Conservation (phyloP, 2,329 filamentous ascomycete genomes). For the Venturia aucupariae region DNA sequence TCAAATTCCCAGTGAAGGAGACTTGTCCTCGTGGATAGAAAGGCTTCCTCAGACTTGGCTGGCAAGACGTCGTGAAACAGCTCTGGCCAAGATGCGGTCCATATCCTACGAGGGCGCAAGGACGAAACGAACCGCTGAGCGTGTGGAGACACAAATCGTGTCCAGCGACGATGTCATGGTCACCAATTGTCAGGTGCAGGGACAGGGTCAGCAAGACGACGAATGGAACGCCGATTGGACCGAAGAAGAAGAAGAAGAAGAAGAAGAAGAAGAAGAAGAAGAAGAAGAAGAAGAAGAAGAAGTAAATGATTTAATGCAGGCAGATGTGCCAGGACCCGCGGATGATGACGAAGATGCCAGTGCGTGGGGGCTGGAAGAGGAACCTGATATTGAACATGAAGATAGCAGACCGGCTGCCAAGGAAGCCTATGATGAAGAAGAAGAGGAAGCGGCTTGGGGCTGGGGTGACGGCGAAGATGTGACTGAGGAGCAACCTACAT, state of each 20-base stretch:
- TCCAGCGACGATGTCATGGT: constrained; percentile 57
- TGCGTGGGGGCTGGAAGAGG: constrained; percentile 38
- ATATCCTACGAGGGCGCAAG: constrained; percentile 61
- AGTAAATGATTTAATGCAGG: constrained; percentile 27
- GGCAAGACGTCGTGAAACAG: constrained; percentile 67
- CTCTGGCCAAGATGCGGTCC: constrained; percentile 64
- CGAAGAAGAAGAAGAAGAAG: constrained; percentile 53
- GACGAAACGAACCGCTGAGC: constrained; percentile 62
- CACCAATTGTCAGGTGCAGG: constrained; percentile 30
- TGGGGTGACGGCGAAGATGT: constrained; percentile 61
- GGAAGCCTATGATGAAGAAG: constrained; percentile 20
- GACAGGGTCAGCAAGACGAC: constrained; percentile 22
- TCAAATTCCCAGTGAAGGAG: constrained; percentile 51
- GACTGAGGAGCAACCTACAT: constrained; percentile 19
- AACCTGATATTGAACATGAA: constrained; percentile 20
- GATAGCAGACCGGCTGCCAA: constrained; percentile 32
- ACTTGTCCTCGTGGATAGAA: constrained; percentile 70
- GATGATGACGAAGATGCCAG: constrained; percentile 40
- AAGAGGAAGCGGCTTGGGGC: constrained; percentile 62
- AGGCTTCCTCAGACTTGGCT: constrained; percentile 79
- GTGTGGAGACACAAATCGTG: constrained; percentile 74
- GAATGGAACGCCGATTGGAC: constrained; percentile 80
- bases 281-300: constrained; percentile 57
- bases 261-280: constrained; percentile 64
- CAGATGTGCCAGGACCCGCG: constrained; percentile 18